phyloP scores from a whole-genome alignment of 768 basidiomycete genomes.

The Boletus rufocinnamomeus region DNA sequence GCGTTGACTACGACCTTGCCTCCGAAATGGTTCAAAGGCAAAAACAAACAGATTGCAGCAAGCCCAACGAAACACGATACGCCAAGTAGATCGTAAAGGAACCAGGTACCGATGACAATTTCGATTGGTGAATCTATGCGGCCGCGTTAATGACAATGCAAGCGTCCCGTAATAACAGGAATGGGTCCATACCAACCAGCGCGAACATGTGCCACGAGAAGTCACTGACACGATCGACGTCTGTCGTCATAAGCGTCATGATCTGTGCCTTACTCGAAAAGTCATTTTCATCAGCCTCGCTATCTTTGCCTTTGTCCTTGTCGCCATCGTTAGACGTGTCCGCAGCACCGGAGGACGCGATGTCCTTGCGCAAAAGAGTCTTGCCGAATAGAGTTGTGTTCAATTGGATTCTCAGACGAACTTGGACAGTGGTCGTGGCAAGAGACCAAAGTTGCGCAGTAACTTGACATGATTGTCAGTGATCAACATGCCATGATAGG shows the following conservation, averaged over 20 bases:
- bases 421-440: constrained; percentile 68
- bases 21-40: constrained; percentile 83
- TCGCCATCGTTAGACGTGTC: constrained; percentile 28
- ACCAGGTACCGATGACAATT: constrained; percentile 68
- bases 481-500: neutral
- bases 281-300: constrained; percentile 46
- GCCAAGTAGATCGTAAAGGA: constrained; percentile 79
- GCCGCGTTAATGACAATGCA: constrained; percentile 1
- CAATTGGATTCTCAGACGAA: constrained; percentile 70
- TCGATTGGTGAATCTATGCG: constrained; percentile 73
- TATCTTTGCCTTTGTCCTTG: constrained; percentile 19
- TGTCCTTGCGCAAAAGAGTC: constrained; percentile 82
- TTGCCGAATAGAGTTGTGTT: constrained; percentile 86
- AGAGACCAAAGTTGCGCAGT: constrained; percentile 73
- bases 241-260: constrained; percentile 96
- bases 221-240: constrained; percentile 87
- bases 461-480: constrained; percentile 39
- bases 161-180: neutral
- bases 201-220: constrained; percentile 79
- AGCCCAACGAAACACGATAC: constrained; percentile 79
- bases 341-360: constrained; percentile 54
- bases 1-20: constrained; percentile 76
- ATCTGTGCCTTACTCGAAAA: constrained; percentile 76
- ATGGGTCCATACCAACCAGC: constrained; percentile 56
- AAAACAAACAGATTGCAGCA: constrained; percentile 67